Evolutionary conservation across 768 basidiomycete species (phyloP), one percentile per base, ranked within the genome.

Genomic region (Hygrocybe coccinea): DNA sequence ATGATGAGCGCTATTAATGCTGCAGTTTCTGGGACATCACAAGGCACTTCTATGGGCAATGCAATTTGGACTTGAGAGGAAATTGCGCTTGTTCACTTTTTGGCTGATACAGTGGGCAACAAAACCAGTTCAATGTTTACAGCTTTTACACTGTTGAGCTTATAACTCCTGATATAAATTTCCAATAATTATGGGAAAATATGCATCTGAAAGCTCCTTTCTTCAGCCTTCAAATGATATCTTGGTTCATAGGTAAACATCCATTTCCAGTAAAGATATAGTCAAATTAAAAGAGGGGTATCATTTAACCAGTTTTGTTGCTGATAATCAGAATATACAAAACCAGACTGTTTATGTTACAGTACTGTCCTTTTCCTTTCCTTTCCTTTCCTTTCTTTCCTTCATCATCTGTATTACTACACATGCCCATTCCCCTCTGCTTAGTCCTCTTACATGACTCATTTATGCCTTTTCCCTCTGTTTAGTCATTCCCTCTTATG

Each of bases 301-400:
- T 5, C 46, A 47, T 47, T 47, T 3, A 29, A 47, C 11, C 17
- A 21, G 46, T 47, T 47, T 47, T 47, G n/a, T 47, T 17, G 46
- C 46, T 29, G 21, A 47, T 22, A 25, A 14, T 14, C 21, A 29
- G 14, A 47, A 19, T 22, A 46, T 22, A 46, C 25, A 44, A 47
- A 54, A 25, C 48, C 8, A 55, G 21, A 34, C 47, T 55, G 52
- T 15, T 50, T 34, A 50, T 24, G 36, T 11, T n/a, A n/a, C n/a
- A n/a, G n/a, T n/a, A n/a, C n/a, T n/a, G n/a, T n/a, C n/a, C n/a
- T n/a, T n/a, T n/a, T n/a, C n/a, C n/a, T n/a, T n/a, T n/a, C n/a
- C n/a, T n/a, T n/a, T n/a, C n/a, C n/a, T n/a, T n/a, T n/a, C n/a
- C n/a, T n/a, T n/a, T n/a, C n/a, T n/a, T n/a, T n/a, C n/a, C n/a